Evolutionary conservation across 805 yeast species (phyloP), one percentile per base, ranked within the genome.

Genomic region (Candida gorgasii): DNA sequence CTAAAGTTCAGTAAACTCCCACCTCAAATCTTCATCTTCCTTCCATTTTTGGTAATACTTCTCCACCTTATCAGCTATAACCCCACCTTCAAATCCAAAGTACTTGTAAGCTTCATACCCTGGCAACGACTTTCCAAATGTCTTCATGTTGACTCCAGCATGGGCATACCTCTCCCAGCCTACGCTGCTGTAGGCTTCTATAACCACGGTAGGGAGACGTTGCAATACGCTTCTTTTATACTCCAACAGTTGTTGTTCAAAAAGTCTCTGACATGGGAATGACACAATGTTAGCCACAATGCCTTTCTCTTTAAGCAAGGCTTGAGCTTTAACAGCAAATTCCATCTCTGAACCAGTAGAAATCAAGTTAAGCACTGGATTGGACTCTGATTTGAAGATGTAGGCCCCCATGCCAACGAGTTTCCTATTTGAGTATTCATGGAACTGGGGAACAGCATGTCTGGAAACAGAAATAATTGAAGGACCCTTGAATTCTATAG

Each of bases 151-250:
- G 44, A 60, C 49, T 39, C 67, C 66, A 19, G 68, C 69, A 24
- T 52, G 55, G 12, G 69, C 67, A 42, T 61, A 62, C 39, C 62
- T 50, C 43, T 64, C 67, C 71, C 71, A 65, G 6, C 66, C 66
- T 38, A 52, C 51, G 14, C 61, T 57, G 3, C 66, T 59, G 46
- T 58, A 65, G 6, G 69, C 65, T 44, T 65, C 71, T 17, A 65
- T 54, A 12, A 61, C 58, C 30, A 65, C 57, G 3, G 55, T 45
- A 16, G 64, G 67, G 8, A 55, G 38, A 18, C 54, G 43, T 34
- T 45, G 29, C 23, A 63, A 48, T 4, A 63, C 36, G 1, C 54
- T 45, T 14, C 57, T 51, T 43, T 49, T 54, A 42, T 61, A 63
- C 18, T 55, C 63, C 3, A 24, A 8, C 4, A 56, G 36, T 40